These are phyloP conservation scores for Candida oleophila DNA, from an alignment of 805 yeast genomes.

Conservation along the genomic window DNA sequence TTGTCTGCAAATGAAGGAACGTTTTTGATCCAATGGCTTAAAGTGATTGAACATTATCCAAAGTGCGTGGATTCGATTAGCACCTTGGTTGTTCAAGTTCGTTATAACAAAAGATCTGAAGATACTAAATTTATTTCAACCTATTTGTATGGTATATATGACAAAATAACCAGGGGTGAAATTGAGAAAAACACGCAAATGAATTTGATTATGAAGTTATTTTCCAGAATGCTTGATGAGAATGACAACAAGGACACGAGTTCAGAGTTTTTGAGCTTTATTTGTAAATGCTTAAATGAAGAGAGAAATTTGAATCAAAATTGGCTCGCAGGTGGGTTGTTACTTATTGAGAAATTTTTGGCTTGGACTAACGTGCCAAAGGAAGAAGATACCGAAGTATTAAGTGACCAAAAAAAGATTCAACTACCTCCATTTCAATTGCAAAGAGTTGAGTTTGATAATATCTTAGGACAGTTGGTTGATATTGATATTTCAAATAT, in stretches of 20 bases:
- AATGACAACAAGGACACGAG: background rate
- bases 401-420: constrained; percentile 1
- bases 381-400: constrained; percentile 5
- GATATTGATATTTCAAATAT: constrained; percentile 15
- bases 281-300: background rate
- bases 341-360: constrained; percentile 54
- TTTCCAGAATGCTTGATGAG: background rate
- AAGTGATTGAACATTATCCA: constrained; percentile 14
- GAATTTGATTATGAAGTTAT: constrained; percentile 5
- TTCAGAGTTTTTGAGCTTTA: background rate
- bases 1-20: background rate
- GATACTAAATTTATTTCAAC: background rate
- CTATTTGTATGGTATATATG: background rate
- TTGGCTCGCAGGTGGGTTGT: constrained; percentile 62
- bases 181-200: constrained; percentile 1
- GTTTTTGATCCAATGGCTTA: background rate
- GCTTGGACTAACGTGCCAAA: constrained; percentile 15
- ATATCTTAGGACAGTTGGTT: background rate
- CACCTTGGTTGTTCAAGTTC: constrained; percentile 4
- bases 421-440: background rate
- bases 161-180: background rate
- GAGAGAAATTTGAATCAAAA: constrained; percentile 32
- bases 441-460: background rate
- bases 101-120: background rate
- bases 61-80: constrained; percentile 18